These are phyloP conservation scores for Elsinoe ampelina DNA, from an alignment of 2,329 filamentous ascomycete genomes.

Conservation along the genomic window DNA sequence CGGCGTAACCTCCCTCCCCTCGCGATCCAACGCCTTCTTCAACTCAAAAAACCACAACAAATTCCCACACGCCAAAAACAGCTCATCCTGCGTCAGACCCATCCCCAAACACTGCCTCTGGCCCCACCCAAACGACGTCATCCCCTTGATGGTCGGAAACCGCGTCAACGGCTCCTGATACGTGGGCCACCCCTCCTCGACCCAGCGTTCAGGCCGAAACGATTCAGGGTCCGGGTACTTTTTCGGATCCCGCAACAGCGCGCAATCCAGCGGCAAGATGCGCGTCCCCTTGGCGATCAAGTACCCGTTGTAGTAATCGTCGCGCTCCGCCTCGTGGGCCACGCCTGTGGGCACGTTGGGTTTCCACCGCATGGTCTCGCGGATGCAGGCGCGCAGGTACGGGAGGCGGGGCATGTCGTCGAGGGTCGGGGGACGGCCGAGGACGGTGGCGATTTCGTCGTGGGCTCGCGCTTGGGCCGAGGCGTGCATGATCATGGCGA, in stretches of 20 bases:
- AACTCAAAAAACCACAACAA: conserved; percentile 41
- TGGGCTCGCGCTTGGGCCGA: conserved; percentile 38
- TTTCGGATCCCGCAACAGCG: conserved; percentile 44
- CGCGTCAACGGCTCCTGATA: conserved; percentile 55
- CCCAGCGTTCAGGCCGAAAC: conserved; percentile 54
- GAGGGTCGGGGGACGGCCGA: conserved; percentile 45
- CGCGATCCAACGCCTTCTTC: conserved; percentile 39
- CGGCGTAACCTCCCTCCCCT: conserved; percentile 36
- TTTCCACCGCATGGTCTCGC: conserved; percentile 48
- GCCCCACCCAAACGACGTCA: conserved; percentile 58
- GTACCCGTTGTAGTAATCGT: conserved; percentile 45
- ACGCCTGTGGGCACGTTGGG: conserved; percentile 47
- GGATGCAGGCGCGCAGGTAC: conserved; percentile 46
- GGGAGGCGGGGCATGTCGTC: conserved; percentile 44
- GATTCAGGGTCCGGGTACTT: conserved; percentile 56
- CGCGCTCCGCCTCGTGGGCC: conserved; percentile 41
- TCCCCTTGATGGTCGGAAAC: conserved; percentile 54
- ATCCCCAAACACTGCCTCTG: conserved; percentile 54
- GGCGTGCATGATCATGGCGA: conserved; percentile 39
- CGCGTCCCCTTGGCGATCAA: conserved; percentile 44
- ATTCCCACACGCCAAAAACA: conserved; percentile 44
- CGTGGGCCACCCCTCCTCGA: conserved; percentile 54
- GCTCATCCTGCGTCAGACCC: conserved; percentile 53
- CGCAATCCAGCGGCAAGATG: conserved; percentile 46
- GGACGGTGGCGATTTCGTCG: conserved; percentile 36